phyloP scores from a whole-genome alignment of 2,329 filamentous ascomycete species.

The Endoconidiophora polonica region DNA sequence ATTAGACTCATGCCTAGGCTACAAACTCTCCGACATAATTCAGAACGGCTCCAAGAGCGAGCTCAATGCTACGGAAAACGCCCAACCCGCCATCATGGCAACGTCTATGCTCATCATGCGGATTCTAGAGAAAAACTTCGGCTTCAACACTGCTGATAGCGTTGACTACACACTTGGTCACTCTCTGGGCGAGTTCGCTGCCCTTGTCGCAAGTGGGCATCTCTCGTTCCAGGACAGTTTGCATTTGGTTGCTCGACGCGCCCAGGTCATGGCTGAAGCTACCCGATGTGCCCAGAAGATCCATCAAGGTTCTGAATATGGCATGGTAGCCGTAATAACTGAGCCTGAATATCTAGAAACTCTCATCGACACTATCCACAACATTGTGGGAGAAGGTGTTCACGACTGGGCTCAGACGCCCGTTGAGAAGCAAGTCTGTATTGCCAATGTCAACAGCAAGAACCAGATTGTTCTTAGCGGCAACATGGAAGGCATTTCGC shows the following conservation, averaged over 20 bases:
- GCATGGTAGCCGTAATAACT: constrained; percentile 86
- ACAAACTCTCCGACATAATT: constrained; percentile 62
- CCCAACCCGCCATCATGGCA: constrained; percentile 92
- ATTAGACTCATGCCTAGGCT: constrained; percentile 58
- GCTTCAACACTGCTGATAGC: constrained; percentile 51
- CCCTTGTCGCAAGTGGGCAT: constrained; percentile 71
- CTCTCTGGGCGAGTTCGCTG: constrained; percentile 84
- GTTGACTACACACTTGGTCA: constrained; percentile 79
- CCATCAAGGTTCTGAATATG: constrained; percentile 59
- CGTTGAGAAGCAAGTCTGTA: constrained; percentile 62
- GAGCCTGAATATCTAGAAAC: constrained; percentile 58
- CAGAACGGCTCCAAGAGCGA: constrained; percentile 59
- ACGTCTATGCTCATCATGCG: constrained; percentile 80
- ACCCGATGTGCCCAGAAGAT: constrained; percentile 47
- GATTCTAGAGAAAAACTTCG: constrained; percentile 72
- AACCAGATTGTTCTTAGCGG: constrained; percentile 93
- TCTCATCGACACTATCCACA: constrained; percentile 57
- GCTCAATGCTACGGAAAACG: constrained; percentile 69
- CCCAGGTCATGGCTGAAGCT: constrained; percentile 68
- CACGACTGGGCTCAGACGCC: constrained; percentile 30
- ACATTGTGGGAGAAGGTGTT: constrained; percentile 38
- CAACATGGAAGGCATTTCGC: constrained; percentile 65
- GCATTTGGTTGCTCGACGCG: constrained; percentile 57
- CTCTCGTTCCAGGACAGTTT: constrained; percentile 63
- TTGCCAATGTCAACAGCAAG: constrained; percentile 89